Evolutionary conservation across 768 basidiomycete genomes (phyloP), one percentile per base, ranked within the genome.

Genomic region (Scleroderma bovista): DNA sequence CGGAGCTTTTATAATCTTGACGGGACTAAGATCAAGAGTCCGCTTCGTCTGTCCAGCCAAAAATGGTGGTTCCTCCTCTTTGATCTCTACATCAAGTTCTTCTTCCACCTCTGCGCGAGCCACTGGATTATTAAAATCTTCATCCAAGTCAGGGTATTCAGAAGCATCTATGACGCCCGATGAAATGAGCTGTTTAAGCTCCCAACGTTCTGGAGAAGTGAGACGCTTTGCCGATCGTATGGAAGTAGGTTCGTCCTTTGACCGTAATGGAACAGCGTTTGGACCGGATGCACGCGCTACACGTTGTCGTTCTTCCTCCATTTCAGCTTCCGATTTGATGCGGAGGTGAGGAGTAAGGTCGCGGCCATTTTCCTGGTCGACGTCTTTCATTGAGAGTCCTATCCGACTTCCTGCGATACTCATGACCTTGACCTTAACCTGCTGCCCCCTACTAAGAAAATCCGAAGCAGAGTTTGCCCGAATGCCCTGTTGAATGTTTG

Each of bases 1-100:
- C 1, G 96, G 96, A 19, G 96, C 96, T 65, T 98, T 98, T 62
- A 99, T 88, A 54, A 99, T 89, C 69, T 97, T 98, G 58, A 98
- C 93, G 0, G 96, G 96, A 63, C 92, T 94, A 31, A 99, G 79
- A 54, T 98, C 93, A 20, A 98, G 78, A 1, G 93, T 94, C 51
- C 87, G 83, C 69, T 96, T 96, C 49, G 93, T 96, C 71, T 98
- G 96, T 15, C 96, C 96, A 13, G 89, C 83, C 19, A 99, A 71
- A 79, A 99, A 99, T 1, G 95, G 77, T 1, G 96, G 93, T 61
- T 99, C 96, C 50, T 96, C 93, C 64, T 99, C 96, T 53, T 89
- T 85, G 48, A 98, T 84, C 63, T 99, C 96, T 36, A 99, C 93
- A 58, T 99, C 96, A 38, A 99, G 69, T 62, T 98, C 96, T 67